These are phyloP conservation scores for Secale cereale DNA, from an alignment of 176 grass and related monocot genomes.

Conservation along the genomic window DNA sequence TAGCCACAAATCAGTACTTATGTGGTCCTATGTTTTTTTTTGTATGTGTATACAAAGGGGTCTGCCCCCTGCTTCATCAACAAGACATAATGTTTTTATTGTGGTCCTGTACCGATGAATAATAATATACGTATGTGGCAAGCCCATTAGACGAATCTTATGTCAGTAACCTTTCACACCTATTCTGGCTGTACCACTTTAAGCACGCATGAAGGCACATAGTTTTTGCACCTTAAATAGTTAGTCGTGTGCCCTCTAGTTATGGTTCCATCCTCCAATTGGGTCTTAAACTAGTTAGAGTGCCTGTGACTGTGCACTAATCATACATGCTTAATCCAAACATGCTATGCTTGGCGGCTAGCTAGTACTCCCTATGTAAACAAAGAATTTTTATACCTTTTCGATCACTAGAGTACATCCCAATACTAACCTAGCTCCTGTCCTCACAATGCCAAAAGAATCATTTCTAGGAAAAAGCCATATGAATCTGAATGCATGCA, in stretches of 20 bases:
- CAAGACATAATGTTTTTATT: neutral
- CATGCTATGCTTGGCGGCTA: neutral
- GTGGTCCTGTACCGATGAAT: neutral
- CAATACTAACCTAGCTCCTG: neutral
- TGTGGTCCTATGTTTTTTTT: neutral
- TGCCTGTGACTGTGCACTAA: neutral
- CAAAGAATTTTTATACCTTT: too few relatives aligned
- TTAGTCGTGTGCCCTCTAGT: neutral
- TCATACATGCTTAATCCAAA: neutral
- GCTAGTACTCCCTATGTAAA: too few relatives aligned
- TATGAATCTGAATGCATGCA: neutral
- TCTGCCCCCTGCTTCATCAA: too few relatives aligned
- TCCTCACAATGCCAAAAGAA: neutral
- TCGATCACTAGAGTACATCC: neutral
- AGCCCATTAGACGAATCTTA: neutral
- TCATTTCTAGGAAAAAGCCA: neutral
- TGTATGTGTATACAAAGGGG: neutral
- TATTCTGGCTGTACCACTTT: neutral
- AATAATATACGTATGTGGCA: conserved; percentile 2
- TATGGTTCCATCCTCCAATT: neutral
- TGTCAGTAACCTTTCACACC: neutral
- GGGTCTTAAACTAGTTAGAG: conserved; percentile 30
- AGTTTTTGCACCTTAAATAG: neutral
- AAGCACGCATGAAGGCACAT: neutral
- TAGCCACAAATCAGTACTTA: neutral